A percentile compares a stretch with the other conserved stretches of the same genome.
Conservation (phyloP, 768 basidiomycete genomes). For the Hericium erinaceus region DNA sequence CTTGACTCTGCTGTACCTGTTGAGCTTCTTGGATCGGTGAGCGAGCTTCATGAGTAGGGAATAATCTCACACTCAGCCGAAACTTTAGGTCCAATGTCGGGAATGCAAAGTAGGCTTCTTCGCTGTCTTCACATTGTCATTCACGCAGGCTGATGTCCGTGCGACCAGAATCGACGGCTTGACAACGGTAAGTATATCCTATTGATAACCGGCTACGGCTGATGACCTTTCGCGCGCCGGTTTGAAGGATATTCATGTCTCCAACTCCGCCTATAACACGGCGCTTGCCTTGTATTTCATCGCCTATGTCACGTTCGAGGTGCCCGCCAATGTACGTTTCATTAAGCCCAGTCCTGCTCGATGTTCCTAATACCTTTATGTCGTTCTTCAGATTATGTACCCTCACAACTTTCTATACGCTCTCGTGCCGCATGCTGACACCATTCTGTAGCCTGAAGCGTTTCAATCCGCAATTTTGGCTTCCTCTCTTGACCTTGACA, state of each 20-base stretch:
- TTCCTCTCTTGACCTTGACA: constrained; percentile 46
- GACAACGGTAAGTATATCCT: constrained; percentile 4
- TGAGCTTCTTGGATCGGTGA: constrained; percentile 33
- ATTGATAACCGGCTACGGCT: neutral
- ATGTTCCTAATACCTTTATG: no score
- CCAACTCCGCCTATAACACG: constrained; percentile 45
- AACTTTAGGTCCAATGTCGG: constrained; percentile 26
- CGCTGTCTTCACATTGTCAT: no score
- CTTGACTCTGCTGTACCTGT: constrained; percentile 29
- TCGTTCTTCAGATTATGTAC: constrained; percentile 32
- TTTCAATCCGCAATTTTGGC: constrained; percentile 51
- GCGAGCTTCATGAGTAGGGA: neutral
- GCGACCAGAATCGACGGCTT: constrained; percentile 41
- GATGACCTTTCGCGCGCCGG: neutral
- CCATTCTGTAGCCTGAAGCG: constrained; percentile 37
- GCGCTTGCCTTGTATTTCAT: constrained; percentile 52
- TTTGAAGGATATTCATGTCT: constrained; percentile 40
- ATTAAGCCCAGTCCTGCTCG: no score
- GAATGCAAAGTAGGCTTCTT: constrained; percentile 27
- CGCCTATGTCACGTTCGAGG: constrained; percentile 51
- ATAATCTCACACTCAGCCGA: neutral
- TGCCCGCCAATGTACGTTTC: constrained; percentile 38
- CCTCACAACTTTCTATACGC: no score
- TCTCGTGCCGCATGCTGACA: no score
- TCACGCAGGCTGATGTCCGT: no score